Evolutionary conservation across 2,329 filamentous ascomycete species (phyloP), one percentile per base, ranked within the genome.

Genomic region (Ustilaginoidea virens): DNA sequence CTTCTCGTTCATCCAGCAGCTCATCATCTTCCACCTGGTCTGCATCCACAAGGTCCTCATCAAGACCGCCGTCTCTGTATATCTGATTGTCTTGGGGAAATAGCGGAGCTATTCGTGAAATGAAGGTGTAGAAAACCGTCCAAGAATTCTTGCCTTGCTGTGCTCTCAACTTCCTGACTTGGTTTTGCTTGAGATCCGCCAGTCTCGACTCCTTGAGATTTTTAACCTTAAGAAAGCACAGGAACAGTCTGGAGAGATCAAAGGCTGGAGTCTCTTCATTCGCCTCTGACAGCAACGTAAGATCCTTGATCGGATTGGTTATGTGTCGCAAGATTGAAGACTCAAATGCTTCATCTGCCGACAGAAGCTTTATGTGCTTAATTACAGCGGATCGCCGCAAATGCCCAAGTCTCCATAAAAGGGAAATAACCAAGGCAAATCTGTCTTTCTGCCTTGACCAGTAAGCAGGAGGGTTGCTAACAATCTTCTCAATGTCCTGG

Each of bases 11-110:
- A 11, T 33, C 38, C 10, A 25, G 31, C 1, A 40, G 17, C 7
- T 40, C 35, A 5, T 40, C 38, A 14, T 46, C 43, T 14, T 35
- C 32, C 13, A 25, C 12, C 7, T 25, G 13, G 24, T 25, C 24
- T 5, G 12, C n/a, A 15, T 7, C n/a, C n/a, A n/a, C 8, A 8
- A 25, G 7, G 7, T 24, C 22, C 15, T 16, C 28, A 13, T 30
- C 28, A 11, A 30, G 11, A 9, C 25, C 22, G 7, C 48, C 44
- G 4, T 36, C 26, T 12, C 38, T 40, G 32, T 43, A 49, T 10
- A 56, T 53, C 18, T 52, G 47, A 17, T 42, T 48, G 7, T 47
- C 44, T 11, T 47, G 36, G 0, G 52, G 52, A 22, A 54, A 55
- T 1, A 33, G 13, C 4, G 45, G 32, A 7, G 37, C 38, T 18